Evolutionary conservation across 441 rosid genomes (phyloP).

Genomic region (Gossypium trilobum): DNA sequence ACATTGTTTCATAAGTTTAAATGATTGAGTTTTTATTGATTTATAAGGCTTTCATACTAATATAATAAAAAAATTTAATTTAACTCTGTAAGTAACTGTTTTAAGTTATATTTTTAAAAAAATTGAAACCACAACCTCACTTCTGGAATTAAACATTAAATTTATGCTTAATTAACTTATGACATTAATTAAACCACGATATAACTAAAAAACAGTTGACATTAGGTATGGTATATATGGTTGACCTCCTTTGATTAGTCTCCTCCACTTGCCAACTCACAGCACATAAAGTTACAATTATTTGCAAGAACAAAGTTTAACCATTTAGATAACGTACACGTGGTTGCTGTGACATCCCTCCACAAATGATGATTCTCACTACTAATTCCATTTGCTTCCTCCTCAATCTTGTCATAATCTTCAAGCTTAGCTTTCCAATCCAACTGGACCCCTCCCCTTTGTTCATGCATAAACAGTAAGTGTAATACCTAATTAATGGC

Average conservation of each 20-base stretch:
- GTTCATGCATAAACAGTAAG: not conserved
- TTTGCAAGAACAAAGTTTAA: not conserved
- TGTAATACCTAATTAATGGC: not conserved
- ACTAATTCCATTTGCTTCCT: not conserved
- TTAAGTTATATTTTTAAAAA: too few species aligned
- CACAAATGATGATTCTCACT: not conserved
- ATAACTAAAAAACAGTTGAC: not conserved
- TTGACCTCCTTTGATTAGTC: not conserved
- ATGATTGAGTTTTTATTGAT: too few species aligned
- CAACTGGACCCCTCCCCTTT: not conserved
- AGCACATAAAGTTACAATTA: not conserved
- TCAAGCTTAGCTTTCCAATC: not conserved
- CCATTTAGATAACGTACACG: not conserved
- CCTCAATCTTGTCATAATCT: not conserved
- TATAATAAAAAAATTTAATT: too few species aligned
- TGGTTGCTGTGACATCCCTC: not conserved
- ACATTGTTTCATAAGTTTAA: too few species aligned
- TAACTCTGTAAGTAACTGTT: too few species aligned
- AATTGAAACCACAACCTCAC: too few species aligned
- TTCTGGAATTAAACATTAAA: too few species aligned
- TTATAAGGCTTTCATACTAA: too few species aligned
- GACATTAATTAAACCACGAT: too few species aligned
- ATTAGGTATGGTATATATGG: not conserved
- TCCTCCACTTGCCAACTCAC: not conserved
- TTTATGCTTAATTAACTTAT: too few species aligned